A percentile compares a stretch with the other conserved stretches of the same genome.
Evolutionary conservation across 169 alveolate species (phyloP).

Genomic region (Plasmodium falciparum): DNA sequence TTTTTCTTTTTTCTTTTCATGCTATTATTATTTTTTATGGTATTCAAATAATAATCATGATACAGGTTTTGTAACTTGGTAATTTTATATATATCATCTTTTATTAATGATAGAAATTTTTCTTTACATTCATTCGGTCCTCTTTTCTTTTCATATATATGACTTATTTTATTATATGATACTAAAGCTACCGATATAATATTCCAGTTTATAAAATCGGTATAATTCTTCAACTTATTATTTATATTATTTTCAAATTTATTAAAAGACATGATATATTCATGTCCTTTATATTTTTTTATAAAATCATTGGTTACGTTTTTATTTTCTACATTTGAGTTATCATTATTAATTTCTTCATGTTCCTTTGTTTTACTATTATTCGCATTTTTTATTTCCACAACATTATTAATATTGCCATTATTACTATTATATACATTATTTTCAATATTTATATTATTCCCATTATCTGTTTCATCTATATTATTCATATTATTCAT

Average conservation of each 20-base stretch:
- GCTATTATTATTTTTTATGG: no score
- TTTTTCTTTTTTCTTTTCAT: conserved; percentile 9
- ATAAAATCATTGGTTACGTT: background rate
- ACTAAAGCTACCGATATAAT: conserved; percentile 65
- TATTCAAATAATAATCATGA: conserved; percentile 20
- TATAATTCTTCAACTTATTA: conserved; percentile 15
- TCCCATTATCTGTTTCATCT: background rate
- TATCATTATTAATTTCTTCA: background rate
- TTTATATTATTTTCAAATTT: conserved; percentile 1
- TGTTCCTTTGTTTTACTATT: background rate
- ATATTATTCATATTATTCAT: background rate
- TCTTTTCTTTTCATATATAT: conserved; percentile 37
- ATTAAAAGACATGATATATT: no score
- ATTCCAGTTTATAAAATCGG: conserved; percentile 56
- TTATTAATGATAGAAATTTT: conserved; percentile 47
- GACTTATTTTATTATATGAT: conserved; percentile 64
- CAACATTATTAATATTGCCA: background rate
- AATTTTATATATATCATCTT: conserved; percentile 5
- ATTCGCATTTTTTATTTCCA: background rate
- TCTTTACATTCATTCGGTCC: conserved; percentile 65
- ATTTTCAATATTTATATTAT: background rate
- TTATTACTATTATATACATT: background rate
- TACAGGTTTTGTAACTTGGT: conserved; percentile 5
- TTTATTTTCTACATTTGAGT: background rate
- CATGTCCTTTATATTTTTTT: background rate